A percentile compares a stretch with the other conserved stretches of the same genome.
Evolutionary conservation across 2,329 filamentous ascomycete genomes (phyloP).

Genomic region (Colletotrichum navitas): DNA sequence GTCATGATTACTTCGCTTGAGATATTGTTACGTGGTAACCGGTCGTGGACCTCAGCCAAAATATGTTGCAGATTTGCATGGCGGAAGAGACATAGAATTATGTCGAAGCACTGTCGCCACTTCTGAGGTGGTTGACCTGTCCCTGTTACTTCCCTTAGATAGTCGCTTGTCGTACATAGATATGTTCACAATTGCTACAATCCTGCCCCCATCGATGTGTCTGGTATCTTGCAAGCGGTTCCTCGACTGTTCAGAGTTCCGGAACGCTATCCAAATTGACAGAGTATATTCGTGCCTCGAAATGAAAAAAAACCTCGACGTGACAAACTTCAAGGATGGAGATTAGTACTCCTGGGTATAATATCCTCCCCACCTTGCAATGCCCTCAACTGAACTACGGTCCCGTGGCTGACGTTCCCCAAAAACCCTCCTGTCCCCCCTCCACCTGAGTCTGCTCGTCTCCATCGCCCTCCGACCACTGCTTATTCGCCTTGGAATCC

Average conservation of each 20-base stretch:
- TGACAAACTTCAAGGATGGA: neutral
- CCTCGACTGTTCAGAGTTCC: neutral
- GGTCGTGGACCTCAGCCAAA: neutral
- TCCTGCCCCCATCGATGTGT: neutral
- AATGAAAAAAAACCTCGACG: neutral
- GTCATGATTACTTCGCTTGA: neutral
- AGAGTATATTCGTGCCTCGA: neutral
- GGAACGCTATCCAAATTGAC: neutral
- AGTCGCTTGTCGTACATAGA: neutral
- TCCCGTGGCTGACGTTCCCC: neutral
- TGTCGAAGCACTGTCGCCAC: neutral
- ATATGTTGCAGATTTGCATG: neutral
- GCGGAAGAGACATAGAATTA: too few species aligned
- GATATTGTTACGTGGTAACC: neutral
- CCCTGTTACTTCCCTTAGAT: neutral
- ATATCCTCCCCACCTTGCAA: too few species aligned
- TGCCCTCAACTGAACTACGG: neutral
- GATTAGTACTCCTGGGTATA: too few species aligned
- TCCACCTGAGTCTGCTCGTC: neutral
- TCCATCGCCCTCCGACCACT: neutral
- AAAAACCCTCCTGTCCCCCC: constrained; percentile 3
- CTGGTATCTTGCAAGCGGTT: neutral
- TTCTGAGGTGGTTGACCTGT: neutral
- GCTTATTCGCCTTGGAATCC: constrained; percentile 10
- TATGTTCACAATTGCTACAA: neutral